Conservation (phyloP, 257 asterid genomes). For the Craterostigma plantagineum region DNA sequence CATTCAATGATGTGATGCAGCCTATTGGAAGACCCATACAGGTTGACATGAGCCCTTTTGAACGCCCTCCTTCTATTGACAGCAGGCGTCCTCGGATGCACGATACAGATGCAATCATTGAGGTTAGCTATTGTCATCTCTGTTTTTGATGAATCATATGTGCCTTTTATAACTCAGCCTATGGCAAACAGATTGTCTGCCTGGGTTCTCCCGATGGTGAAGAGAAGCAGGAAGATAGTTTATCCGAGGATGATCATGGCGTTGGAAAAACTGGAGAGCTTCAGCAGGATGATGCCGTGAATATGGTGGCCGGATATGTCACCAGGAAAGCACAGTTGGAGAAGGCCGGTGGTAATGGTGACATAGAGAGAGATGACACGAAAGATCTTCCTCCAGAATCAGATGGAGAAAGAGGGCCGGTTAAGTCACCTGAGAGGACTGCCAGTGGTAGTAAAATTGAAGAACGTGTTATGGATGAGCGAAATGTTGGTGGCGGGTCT, state of each 20-base stretch:
- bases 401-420: conserved; percentile 19
- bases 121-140: conserved; percentile 23
- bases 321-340: conserved; percentile 26
- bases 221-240: conserved; percentile 33
- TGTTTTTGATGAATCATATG: neutral
- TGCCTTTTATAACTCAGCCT: conserved; percentile 8
- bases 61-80: conserved; percentile 79
- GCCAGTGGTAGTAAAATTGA: conserved; percentile 20
- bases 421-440: conserved; percentile 24
- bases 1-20: conserved; percentile 14
- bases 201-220: conserved; percentile 37
- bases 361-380: neutral
- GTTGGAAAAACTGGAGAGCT: conserved; percentile 33
- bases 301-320: conserved; percentile 20
- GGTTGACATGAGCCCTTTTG: conserved; percentile 78
- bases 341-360: conserved; percentile 10
- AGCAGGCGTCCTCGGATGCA: conserved; percentile 75
- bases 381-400: conserved; percentile 7
- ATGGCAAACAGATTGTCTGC: conserved; percentile 52
- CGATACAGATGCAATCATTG: conserved; percentile 73
- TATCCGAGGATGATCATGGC: conserved; percentile 15
- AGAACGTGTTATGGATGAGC: conserved; percentile 17
- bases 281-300: conserved; percentile 30
- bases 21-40: conserved; percentile 91
- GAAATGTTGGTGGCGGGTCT: conserved; percentile 20